These are phyloP conservation scores for Colletotrichum gigasporum DNA, from an alignment of 2,329 filamentous ascomycete genomes.

Conservation along the genomic window DNA sequence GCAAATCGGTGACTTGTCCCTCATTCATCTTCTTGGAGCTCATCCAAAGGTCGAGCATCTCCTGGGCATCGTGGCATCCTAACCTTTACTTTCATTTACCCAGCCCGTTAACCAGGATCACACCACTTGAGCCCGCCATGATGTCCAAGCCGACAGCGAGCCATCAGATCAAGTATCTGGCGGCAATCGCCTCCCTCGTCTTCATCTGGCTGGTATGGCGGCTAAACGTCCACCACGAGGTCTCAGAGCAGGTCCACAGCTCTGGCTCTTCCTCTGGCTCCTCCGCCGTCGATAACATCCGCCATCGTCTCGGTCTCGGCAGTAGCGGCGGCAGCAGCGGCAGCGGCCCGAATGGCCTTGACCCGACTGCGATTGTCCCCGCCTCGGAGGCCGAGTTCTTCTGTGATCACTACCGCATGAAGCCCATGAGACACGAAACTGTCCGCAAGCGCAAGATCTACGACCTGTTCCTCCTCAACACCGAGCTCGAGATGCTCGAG, in stretches of 20 bases:
- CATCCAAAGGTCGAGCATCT: not conserved
- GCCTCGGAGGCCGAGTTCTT: too few relatives aligned
- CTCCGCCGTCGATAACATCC: too few relatives aligned
- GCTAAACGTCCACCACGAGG: slow-evolving; percentile 6
- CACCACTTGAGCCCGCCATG: not conserved
- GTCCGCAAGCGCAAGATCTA: slow-evolving; percentile 59
- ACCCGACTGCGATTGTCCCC: too few relatives aligned
- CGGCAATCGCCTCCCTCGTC: slow-evolving; percentile 3
- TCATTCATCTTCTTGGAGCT: not conserved
- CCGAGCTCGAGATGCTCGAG: slow-evolving; percentile 73
- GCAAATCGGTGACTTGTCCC: too few relatives aligned
- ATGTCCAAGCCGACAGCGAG: not conserved
- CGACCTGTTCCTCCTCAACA: slow-evolving; percentile 71
- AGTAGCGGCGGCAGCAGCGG: too few relatives aligned
- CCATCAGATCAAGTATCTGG: slow-evolving; percentile 24
- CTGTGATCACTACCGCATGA: slow-evolving; percentile 51
- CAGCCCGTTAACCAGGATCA: not conserved
- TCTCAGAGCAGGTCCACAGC: slow-evolving; percentile 3
- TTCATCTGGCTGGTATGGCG: slow-evolving; percentile 29
- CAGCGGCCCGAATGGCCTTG: too few relatives aligned
- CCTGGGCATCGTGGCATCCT: not conserved
- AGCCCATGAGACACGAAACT: slow-evolving; percentile 39
- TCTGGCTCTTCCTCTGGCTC: too few relatives aligned
- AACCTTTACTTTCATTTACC: not conserved
- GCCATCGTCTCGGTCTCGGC: too few relatives aligned